These are phyloP conservation scores for Sedum album DNA, from an alignment of 164 flowering plant species.

Conservation along the genomic window DNA sequence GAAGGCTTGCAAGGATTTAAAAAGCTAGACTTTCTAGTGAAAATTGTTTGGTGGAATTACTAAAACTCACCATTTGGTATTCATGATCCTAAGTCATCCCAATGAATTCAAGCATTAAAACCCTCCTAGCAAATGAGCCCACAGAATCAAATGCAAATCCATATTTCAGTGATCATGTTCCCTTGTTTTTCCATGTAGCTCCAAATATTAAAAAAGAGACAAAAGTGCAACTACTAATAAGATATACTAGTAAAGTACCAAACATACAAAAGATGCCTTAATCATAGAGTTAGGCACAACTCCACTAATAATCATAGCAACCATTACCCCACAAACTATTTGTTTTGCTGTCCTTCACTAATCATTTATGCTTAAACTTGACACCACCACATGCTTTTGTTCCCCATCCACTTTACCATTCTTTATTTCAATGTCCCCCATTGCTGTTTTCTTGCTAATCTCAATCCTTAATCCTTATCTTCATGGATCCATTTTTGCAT, in stretches of 20 bases:
- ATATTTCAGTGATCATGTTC: background rate
- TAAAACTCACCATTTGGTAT: no score
- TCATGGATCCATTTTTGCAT: no score
- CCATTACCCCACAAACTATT: background rate
- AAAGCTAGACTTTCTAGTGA: no score
- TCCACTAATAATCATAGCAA: background rate
- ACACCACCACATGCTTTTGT: background rate
- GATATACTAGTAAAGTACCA: background rate
- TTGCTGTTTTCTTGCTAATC: background rate
- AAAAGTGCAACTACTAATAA: background rate
- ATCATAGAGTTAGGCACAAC: constrained; percentile 1
- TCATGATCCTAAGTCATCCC: no score
- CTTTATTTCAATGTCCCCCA: background rate
- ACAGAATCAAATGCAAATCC: no score
- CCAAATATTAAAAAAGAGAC: background rate
- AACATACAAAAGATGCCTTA: background rate
- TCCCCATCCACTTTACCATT: background rate
- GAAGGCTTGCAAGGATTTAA: no score
- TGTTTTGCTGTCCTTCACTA: background rate
- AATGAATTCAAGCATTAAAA: no score
- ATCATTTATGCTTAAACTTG: background rate
- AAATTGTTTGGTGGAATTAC: no score
- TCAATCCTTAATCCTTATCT: background rate
- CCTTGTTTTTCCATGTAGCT: background rate
- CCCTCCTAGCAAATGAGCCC: no score